Evolutionary conservation across 2,329 filamentous ascomycete genomes (phyloP).

Genomic region (Fusarium brevicatenulatum): DNA sequence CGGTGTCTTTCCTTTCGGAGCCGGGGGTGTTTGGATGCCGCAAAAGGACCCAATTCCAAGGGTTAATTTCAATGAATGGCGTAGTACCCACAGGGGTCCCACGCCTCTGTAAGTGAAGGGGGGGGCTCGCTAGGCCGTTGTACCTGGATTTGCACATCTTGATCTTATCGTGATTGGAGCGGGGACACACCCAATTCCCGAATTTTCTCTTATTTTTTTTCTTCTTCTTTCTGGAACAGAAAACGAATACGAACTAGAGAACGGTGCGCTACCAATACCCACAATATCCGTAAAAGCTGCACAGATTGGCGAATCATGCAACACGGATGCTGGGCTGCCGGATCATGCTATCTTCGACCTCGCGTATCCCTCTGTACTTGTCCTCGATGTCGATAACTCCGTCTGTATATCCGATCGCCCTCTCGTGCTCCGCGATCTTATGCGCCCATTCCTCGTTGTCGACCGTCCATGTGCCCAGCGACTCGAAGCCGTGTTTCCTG

Average conservation of each 20-base stretch:
- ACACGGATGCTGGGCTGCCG: constrained; percentile 29
- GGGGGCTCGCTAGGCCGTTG: constrained; percentile 23
- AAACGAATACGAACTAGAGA: constrained; percentile 40
- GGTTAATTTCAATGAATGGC: constrained; percentile 23
- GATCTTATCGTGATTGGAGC: constrained; percentile 41
- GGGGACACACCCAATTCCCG: constrained; percentile 14
- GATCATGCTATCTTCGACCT: constrained; percentile 41
- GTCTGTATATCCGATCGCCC: constrained; percentile 17
- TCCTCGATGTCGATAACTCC: constrained; percentile 9
- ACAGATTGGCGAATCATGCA: constrained; percentile 8
- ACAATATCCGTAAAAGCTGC: neutral
- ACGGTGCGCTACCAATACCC: neutral
- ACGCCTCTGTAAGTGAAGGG: neutral
- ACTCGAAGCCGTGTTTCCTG: constrained; percentile 23
- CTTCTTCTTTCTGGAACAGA: constrained; percentile 2
- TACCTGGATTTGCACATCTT: constrained; percentile 38
- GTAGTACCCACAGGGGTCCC: constrained; percentile 30
- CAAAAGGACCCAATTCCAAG: neutral
- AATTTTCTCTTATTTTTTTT: constrained; percentile 1
- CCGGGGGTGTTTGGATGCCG: neutral
- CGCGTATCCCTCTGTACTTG: constrained; percentile 27
- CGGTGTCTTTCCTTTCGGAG: constrained; percentile 4
- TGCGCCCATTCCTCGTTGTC: constrained; percentile 36
- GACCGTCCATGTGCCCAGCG: constrained; percentile 30
- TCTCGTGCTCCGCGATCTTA: constrained; percentile 23